Conservation (phyloP, 2,329 filamentous ascomycete genomes). For the Stachybotrys echinatus region DNA sequence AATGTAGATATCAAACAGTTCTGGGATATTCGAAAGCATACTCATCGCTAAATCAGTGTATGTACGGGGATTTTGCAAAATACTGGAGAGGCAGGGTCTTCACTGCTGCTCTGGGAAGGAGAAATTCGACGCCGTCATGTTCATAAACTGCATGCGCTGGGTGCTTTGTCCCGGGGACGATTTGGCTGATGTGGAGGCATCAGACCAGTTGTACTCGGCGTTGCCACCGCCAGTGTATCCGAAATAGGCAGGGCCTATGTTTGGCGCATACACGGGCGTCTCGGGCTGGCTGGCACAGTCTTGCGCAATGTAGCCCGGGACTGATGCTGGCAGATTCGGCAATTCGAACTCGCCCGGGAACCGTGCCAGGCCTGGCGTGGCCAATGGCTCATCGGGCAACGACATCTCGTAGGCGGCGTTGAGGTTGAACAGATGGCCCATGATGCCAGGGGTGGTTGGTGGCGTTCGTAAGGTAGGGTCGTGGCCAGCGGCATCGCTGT, state of each 20-base stretch:
- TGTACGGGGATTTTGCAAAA: neutral
- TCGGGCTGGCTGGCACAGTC: constrained; percentile 37
- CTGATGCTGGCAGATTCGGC: constrained; percentile 28
- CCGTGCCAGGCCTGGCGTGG: constrained; percentile 39
- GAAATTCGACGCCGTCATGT: constrained; percentile 26
- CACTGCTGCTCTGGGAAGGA: constrained; percentile 13
- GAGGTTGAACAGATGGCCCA: constrained; percentile 33
- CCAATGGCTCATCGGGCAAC: constrained; percentile 41
- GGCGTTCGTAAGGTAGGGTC: constrained; percentile 47
- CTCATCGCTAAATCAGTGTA: neutral
- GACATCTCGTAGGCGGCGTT: constrained; percentile 33
- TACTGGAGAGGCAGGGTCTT: neutral
- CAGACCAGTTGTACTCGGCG: constrained; percentile 48
- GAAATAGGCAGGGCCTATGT: constrained; percentile 37
- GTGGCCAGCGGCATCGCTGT: constrained; percentile 22
- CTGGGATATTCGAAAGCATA: neutral
- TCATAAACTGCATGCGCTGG: constrained; percentile 27
- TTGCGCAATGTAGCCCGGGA: constrained; percentile 40
- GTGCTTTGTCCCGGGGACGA: constrained; percentile 25
- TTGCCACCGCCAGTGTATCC: constrained; percentile 27
- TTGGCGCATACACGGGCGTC: constrained; percentile 40
- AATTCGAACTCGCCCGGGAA: constrained; percentile 44
- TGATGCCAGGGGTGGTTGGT: constrained; percentile 45
- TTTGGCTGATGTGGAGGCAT: constrained; percentile 30
- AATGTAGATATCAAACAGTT: neutral